Evolutionary conservation across 1,139 yeast genomes (phyloP).

Genomic region (Ogataea hybrid): DNA sequence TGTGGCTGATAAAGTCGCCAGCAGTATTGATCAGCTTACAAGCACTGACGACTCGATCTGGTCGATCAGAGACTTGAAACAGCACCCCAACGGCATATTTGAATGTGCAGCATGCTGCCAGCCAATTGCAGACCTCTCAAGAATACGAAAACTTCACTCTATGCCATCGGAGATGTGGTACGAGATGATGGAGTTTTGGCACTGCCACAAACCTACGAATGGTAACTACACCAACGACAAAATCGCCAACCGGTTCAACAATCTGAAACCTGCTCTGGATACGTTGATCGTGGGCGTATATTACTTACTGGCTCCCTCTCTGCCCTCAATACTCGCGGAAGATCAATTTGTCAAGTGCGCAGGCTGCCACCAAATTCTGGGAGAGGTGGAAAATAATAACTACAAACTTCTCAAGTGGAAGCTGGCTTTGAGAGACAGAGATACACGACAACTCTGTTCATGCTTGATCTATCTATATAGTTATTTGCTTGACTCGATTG

Average conservation of each 20-base stretch:
- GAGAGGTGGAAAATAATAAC: conserved; percentile 26
- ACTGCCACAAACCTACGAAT: conserved; percentile 79
- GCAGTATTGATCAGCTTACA: conserved; percentile 10
- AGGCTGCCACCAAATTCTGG: conserved; percentile 18
- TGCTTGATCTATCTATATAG: conserved; percentile 26
- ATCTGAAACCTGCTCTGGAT: conserved; percentile 44
- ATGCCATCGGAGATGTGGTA: conserved; percentile 95
- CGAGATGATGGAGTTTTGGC: conserved; percentile 98
- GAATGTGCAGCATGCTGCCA: conserved; percentile 11
- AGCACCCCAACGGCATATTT: neutral
- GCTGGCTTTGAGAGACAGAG: conserved; percentile 33
- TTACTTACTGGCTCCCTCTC: conserved; percentile 46
- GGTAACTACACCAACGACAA: conserved; percentile 33
- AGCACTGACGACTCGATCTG: conserved; percentile 23
- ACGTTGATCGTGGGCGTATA: conserved; percentile 56
- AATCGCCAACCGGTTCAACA: conserved; percentile 28
- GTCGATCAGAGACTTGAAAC: conserved; percentile 18
- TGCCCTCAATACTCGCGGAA: conserved; percentile 6
- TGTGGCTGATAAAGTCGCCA: neutral
- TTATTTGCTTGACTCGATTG: conserved; percentile 27
- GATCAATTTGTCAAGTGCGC: conserved; percentile 8
- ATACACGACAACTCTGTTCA: conserved; percentile 20
- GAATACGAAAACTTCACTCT: conserved; percentile 43
- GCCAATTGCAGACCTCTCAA: conserved; percentile 11
- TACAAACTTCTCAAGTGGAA: conserved; percentile 62